Evolutionary conservation across 2,329 filamentous ascomycete genomes (phyloP).

Genomic region (Metarhizium guizhouense): DNA sequence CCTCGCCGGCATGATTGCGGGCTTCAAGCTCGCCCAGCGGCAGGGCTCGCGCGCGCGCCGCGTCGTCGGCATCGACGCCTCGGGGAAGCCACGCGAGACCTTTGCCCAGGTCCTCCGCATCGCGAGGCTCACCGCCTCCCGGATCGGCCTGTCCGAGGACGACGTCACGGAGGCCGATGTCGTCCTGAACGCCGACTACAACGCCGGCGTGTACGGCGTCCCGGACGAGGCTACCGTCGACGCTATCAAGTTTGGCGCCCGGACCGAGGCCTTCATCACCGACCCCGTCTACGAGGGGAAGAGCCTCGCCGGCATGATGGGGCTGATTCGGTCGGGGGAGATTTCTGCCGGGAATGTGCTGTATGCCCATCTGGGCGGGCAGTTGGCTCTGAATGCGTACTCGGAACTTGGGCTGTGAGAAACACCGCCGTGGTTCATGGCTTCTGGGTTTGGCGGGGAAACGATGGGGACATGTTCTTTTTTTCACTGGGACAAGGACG

Average conservation of each 20-base stretch:
- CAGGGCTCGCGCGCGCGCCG: constrained; percentile 35
- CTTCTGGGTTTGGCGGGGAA: no score
- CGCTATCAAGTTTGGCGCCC: constrained; percentile 59
- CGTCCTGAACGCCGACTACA: constrained; percentile 44
- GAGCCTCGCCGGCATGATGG: constrained; percentile 63
- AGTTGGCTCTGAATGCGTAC: constrained; percentile 59
- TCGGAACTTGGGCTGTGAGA: neutral
- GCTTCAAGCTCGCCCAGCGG: constrained; percentile 55
- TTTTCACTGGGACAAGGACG: no score
- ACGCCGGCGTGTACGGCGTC: constrained; percentile 59
- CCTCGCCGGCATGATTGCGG: constrained; percentile 63
- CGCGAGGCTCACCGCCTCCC: constrained; percentile 51
- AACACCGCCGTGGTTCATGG: neutral
- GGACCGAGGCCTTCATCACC: constrained; percentile 63
- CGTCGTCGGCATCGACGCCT: constrained; percentile 56
- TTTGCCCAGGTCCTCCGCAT: constrained; percentile 58
- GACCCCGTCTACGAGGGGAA: constrained; percentile 73
- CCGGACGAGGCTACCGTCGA: constrained; percentile 56
- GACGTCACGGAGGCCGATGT: constrained; percentile 56
- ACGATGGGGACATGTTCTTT: no score
- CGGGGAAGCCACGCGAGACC: constrained; percentile 40
- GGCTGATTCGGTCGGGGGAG: constrained; percentile 54
- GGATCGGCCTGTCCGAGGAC: constrained; percentile 50
- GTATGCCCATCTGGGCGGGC: constrained; percentile 64
- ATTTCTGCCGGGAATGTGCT: constrained; percentile 57